Evolutionary conservation across 2,329 filamentous ascomycete genomes (phyloP), one percentile per base, ranked within the genome.

Genomic region (Ceratocystiopsis sp.): DNA sequence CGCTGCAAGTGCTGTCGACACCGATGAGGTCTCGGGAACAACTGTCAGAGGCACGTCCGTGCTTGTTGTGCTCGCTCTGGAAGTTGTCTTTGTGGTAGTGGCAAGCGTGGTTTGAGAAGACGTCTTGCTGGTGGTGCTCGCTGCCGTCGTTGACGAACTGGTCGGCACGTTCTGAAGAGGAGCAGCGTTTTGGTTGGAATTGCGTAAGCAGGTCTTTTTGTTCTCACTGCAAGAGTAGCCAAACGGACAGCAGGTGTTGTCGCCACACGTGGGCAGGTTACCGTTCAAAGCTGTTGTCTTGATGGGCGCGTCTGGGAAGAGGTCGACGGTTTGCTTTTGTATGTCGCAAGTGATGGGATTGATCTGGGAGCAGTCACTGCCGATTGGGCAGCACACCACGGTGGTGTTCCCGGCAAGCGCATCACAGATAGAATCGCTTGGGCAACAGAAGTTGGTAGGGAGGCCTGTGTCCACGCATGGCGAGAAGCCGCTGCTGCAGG

Each of bases 401-500:
- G 80, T 82, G 7, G 78, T 78, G 38, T 66, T 62, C n/a, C 63
- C 72, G 12, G 78, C 78, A 39, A 86, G 67, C 2, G 67, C 52
- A 36, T 74, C 62, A 59, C 82, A 87, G 3, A 55, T 65, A 8
- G 66, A 61, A 16, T 56, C 59, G 25, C 59, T 47, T 4, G 68
- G 59, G 54, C 82, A 87, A 64, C 80, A 85, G 56, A 86, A 84
- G 55, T 70, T 66, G 42, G 62, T 63, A 1, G 80, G 78, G 18
- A 83, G 65, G 29, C 61, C 64, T 25, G 60, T 47, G 43, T 58
- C 55, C 19, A 68, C 59, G 55, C 80, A 84, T 50, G 66, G 64
- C 16, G 60, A 57, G 44, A 73, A 68, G 41, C 64, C 53, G 34
- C 68, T 19, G 2, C 37, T 11, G 41, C 45, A 49, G 16, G 16